These are phyloP conservation scores for Colletotrichum godetiae DNA, from an alignment of 2,329 filamentous ascomycete genomes.

Conservation along the genomic window DNA sequence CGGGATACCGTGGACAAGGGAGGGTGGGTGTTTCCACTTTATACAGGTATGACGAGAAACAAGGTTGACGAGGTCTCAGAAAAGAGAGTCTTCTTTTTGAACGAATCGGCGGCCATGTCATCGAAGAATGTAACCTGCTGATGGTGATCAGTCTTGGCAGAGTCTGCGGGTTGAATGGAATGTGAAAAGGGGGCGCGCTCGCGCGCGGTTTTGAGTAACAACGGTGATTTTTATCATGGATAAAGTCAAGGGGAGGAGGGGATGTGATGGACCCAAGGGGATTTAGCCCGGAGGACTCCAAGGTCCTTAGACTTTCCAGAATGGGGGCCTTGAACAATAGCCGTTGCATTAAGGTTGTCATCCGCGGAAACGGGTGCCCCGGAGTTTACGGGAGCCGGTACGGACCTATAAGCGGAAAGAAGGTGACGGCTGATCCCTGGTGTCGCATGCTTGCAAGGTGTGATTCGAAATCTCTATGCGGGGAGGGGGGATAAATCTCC, in stretches of 20 bases:
- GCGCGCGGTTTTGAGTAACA: background rate
- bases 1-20: background rate
- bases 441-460: background rate
- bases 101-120: background rate
- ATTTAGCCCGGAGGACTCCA: background rate
- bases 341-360: slow-evolving; percentile 26
- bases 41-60: background rate
- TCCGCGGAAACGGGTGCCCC: background rate
- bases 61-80: background rate
- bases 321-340: background rate
- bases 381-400: background rate
- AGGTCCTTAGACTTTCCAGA: background rate
- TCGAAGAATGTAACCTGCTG: background rate
- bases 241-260: background rate
- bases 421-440: background rate
- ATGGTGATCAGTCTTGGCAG: slow-evolving; percentile 26
- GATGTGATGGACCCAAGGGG: no score
- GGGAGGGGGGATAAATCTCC: background rate
- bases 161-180: background rate
- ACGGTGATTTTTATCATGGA: background rate
- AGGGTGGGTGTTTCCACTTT: background rate
- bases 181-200: background rate
- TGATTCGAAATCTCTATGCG: background rate
- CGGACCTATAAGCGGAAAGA: background rate
- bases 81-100: background rate